phyloP scores from a whole-genome alignment of 306 rosid species.

The Ochetophila trinervis region DNA sequence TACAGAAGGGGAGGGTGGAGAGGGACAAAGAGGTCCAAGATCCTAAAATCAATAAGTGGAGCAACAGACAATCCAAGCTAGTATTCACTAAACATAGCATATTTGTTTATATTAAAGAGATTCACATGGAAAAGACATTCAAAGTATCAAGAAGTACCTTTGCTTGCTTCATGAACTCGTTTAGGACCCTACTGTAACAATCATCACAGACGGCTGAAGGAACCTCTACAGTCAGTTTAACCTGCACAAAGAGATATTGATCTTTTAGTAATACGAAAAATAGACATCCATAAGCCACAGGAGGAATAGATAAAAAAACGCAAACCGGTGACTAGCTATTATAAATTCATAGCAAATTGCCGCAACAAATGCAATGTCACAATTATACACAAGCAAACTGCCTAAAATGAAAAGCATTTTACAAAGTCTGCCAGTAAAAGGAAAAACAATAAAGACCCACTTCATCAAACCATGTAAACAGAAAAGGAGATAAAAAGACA shows the following conservation, averaged over 20 bases:
- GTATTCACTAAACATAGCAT: too few species aligned
- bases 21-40: too few species aligned
- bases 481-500: not conserved
- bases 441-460: constrained; percentile 2
- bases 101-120: not conserved
- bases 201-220: constrained; percentile 79
- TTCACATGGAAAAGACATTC: not conserved
- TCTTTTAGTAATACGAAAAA: not conserved
- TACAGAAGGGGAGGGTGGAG: too few species aligned
- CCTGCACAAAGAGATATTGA: constrained; percentile 38
- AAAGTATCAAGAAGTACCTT: constrained; percentile 43
- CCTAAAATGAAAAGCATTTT: not conserved
- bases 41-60: too few species aligned
- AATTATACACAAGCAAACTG: too few species aligned
- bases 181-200: constrained; percentile 61
- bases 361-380: too few species aligned
- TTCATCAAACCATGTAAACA: not conserved
- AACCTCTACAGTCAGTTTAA: constrained; percentile 74
- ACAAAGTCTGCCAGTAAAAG: not conserved
- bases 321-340: too few species aligned
- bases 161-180: constrained; percentile 74
- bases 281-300: too few species aligned
- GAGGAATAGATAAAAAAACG: too few species aligned
- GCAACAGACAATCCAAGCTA: too few species aligned
- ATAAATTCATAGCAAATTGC: too few species aligned